Evolutionary conservation across 768 basidiomycete species (phyloP), one percentile per base, ranked within the genome.

Genomic region (Panellus pusillus): DNA sequence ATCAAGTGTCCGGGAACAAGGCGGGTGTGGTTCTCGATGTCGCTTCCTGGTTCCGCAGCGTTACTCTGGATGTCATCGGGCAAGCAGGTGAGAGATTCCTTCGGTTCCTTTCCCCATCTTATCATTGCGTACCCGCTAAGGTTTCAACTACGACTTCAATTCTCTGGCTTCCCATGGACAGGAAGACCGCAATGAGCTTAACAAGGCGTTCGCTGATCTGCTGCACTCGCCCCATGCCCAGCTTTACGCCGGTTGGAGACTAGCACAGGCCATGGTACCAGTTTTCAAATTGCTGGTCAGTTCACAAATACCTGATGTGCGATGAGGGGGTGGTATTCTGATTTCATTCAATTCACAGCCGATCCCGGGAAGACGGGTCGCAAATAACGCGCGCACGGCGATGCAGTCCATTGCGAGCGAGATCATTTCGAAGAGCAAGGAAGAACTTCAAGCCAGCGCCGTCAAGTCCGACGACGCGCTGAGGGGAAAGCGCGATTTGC

Each of bases 11-110:
- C 27, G 50, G 61, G 20, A 52, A 54, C 63, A 51, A 18, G 55
- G 44, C 20, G 41, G 18, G 8, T 27, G 60, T 19, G 62, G 62
- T 9, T 55, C 14, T 73, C 9, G 68, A 77, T 36, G 59, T 68
- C 12, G 54, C 67, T 13, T 56, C 64, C 0, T 74, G 73, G 68
- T 50, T 75, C 15, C 65, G 57, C 52, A 66, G 61, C 52, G 62
- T 63, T 53, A 75, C 75, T 0, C 64, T 76, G 11, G 74, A 77
- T 41, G 64, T 76, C 32, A 76, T 77, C 19, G 75, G 75, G 12
- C 66, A 72, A 20, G 63, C 75, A 32, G 74, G 74, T 72, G 27
- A 2, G 58, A 17, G 24, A 8, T 7, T 14, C 4, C 5, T 20
- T 50, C 20, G 12, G 17, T n/a, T 14, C 19, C 32, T 14, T 20